Conservation (phyloP, 78 protist species). For the Dictyostelium capitatum region DNA sequence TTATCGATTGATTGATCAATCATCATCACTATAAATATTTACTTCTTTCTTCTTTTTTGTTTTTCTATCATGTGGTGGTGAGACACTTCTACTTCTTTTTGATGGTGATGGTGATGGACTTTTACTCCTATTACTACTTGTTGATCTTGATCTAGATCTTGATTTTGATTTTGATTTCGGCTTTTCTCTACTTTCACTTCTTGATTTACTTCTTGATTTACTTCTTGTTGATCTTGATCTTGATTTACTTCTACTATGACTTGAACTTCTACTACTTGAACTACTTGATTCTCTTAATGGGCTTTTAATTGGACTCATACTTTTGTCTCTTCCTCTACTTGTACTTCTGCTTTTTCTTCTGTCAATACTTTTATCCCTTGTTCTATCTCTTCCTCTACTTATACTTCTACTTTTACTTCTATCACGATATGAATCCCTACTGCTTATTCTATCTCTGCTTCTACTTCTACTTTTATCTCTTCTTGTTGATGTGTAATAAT, state of each 20-base stretch:
- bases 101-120: background rate
- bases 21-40: conserved; percentile 7
- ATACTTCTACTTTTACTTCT: background rate
- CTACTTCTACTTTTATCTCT: conserved; percentile 1
- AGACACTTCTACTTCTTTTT: background rate
- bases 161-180: background rate
- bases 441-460: background rate
- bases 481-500: background rate
- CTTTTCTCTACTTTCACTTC: background rate
- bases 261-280: too few species aligned
- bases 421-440: background rate
- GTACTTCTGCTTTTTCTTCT: background rate
- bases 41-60: background rate
- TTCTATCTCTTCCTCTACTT: background rate
- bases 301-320: background rate
- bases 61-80: background rate
- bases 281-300: too few species aligned
- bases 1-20: background rate
- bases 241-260: background rate
- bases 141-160: background rate
- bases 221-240: background rate
- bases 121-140: background rate
- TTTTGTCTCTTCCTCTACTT: background rate
- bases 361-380: background rate
- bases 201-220: background rate